Conservation (phyloP, 257 asterid genomes). For the Solanum pennellii region DNA sequence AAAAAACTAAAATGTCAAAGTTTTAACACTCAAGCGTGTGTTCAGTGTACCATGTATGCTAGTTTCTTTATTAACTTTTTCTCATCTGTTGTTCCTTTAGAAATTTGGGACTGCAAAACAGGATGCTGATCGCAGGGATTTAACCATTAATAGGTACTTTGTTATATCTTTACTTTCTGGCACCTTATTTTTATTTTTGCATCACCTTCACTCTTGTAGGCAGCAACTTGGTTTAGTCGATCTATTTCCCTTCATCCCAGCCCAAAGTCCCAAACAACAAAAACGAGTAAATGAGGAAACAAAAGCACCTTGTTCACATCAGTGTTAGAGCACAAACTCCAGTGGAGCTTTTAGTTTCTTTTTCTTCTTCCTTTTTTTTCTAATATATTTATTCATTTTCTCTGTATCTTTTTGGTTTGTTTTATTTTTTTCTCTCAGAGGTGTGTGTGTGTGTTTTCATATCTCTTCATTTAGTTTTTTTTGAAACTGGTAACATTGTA, state of each 20-base stretch:
- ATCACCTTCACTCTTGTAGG: not conserved
- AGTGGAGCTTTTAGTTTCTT: not conserved
- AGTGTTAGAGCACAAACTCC: not conserved
- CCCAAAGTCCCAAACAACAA: not conserved
- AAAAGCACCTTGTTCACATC: not conserved
- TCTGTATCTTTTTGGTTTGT: not conserved
- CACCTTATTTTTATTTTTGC: not conserved
- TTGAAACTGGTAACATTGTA: no score
- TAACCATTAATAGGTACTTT: constrained; percentile 76
- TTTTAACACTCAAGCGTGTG: not conserved
- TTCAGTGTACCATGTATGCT: not conserved
- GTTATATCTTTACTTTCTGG: not conserved
- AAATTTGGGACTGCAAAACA: constrained; percentile 81
- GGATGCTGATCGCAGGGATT: constrained; percentile 90
- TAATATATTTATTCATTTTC: not conserved
- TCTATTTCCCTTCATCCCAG: not conserved
- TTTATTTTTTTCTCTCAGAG: not conserved
- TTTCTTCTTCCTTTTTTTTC: not conserved
- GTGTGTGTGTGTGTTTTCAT: not conserved
- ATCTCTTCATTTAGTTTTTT: not conserved
- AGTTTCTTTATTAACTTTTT: not conserved
- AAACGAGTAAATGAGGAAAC: not conserved
- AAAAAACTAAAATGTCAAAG: not conserved
- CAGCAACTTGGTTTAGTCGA: not conserved
- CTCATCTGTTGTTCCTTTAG: constrained; percentile 14